Conservation (phyloP, 2,329 filamentous ascomycete species). For the Cladosporium halotolerans region DNA sequence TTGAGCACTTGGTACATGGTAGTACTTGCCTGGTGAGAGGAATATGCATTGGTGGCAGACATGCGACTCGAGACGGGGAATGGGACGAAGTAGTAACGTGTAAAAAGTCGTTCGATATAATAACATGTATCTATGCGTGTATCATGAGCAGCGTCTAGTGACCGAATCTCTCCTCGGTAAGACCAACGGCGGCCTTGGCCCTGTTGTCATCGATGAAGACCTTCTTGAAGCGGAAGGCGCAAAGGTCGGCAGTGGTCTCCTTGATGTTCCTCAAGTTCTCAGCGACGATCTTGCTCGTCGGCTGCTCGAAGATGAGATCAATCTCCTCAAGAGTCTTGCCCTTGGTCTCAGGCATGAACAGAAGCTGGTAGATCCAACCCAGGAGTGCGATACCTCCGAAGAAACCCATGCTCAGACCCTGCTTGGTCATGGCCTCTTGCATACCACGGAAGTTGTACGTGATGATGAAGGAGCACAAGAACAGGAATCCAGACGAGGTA, state of each 20-base stretch:
- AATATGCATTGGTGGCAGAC: background rate
- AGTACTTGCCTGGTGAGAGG: background rate
- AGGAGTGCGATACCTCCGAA: constrained; percentile 67
- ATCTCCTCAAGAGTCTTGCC: constrained; percentile 65
- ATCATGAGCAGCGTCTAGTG: constrained; percentile 2
- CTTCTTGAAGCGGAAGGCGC: constrained; percentile 40
- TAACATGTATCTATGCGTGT: background rate
- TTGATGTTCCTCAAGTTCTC: constrained; percentile 49
- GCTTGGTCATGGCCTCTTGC: constrained; percentile 60
- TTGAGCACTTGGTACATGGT: too few species aligned
- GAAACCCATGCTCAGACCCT: constrained; percentile 62
- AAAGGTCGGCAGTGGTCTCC: constrained; percentile 41
- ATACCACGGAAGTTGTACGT: constrained; percentile 70
- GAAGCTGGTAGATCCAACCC: constrained; percentile 64
- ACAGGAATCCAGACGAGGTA: constrained; percentile 60
- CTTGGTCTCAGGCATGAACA: constrained; percentile 74
- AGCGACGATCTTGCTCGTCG: constrained; percentile 56
- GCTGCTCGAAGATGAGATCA: constrained; percentile 58
- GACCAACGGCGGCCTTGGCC: constrained; percentile 1
- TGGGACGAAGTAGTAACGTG: background rate
- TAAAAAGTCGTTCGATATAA: background rate
- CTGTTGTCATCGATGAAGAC: constrained; percentile 37
- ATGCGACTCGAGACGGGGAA: background rate
- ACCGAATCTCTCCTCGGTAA: constrained; percentile 10
- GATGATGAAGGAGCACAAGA: constrained; percentile 65